Base-by-base conservation (phyloP, 1,139 yeast species). In the Zygotorulaspora mrakii region DNA sequence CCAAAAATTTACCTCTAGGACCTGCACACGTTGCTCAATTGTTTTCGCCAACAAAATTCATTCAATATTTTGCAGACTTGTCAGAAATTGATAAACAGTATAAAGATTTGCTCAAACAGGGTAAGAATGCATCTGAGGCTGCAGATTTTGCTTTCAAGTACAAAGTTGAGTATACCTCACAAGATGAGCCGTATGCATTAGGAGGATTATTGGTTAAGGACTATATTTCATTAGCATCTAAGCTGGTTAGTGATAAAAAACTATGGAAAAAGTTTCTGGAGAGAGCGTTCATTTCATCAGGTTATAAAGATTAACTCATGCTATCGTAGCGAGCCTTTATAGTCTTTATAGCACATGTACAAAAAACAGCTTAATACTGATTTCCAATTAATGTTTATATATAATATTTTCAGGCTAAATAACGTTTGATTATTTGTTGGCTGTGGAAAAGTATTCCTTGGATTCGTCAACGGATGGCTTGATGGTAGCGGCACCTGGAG, bases 401-500 rank as follows among this genome's bases (percentile, higher is more conserved):
- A n/a, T n/a, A n/a, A n/a, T n/a, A n/a, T n/a, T n/a, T n/a, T n/a
- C n/a, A n/a, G n/a, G n/a, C n/a, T n/a, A n/a, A n/a, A n/a, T n/a
- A n/a, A n/a, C n/a, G n/a, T n/a, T n/a, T n/a, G n/a, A n/a, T 24
- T 49, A 46, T 42, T 55, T 44, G 55, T 57, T 54, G 33, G 57
- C 62, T 25, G 50, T 41, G 24, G 47, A 36, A 50, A 60, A 60
- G 53, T 59, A 60, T 37, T 58, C 63, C 57, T 84, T 83, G 58
- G 96, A 84, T 59, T 75, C 79, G 42, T 69, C 75, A 58, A 87
- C 91, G 59, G 76, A 83, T 62, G 95, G 91, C 71, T 84, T 82
- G 75, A 89, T 89, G 71, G 96, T 85, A 64, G 85, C 95, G 49
- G 87, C 69, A 74, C 97, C 97, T 72, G 94, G 89, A 60, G 86